Percentiles rank a stretch among this genome's conserved stretches.
Conservation (phyloP, 345 rosid genomes). For the Aethionema arabicum region DNA sequence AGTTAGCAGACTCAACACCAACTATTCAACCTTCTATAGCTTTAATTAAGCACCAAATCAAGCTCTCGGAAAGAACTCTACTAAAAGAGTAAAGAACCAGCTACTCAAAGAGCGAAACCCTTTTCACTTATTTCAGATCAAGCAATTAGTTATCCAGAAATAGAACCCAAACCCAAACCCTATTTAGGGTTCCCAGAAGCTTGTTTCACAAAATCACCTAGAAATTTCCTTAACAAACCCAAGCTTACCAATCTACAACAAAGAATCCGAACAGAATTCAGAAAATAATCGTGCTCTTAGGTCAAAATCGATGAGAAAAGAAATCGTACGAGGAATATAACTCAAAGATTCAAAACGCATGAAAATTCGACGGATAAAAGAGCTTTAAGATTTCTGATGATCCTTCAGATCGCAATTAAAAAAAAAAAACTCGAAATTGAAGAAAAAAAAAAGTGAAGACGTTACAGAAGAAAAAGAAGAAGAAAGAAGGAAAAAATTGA, state of each 20-base stretch:
- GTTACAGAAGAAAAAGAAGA: conserved; percentile 29
- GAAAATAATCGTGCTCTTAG: conserved; percentile 18
- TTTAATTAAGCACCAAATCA: conserved; percentile 21
- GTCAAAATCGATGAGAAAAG: background rate
- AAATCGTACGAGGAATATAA: conserved; percentile 10
- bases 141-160: conserved; percentile 21
- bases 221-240: conserved; percentile 20
- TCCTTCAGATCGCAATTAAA: conserved; percentile 17
- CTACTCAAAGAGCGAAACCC: conserved; percentile 14
- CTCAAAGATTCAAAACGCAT: conserved; percentile 3
- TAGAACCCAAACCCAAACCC: conserved; percentile 24
- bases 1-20: conserved; percentile 12
- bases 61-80: conserved; percentile 24
- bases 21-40: conserved; percentile 26
- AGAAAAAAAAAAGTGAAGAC: conserved; percentile 28
- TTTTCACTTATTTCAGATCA: conserved; percentile 26
- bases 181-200: conserved; percentile 7
- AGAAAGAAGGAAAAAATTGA: conserved; percentile 27
- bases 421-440: conserved; percentile 25
- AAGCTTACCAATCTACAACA: background rate
- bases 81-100: conserved; percentile 20
- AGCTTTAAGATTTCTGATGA: conserved; percentile 23
- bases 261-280: conserved; percentile 21
- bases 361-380: conserved; percentile 8
- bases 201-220: conserved; percentile 14